These are phyloP conservation scores for Linderniella brevidens DNA, from an alignment of 257 asterid species.

Conservation along the genomic window DNA sequence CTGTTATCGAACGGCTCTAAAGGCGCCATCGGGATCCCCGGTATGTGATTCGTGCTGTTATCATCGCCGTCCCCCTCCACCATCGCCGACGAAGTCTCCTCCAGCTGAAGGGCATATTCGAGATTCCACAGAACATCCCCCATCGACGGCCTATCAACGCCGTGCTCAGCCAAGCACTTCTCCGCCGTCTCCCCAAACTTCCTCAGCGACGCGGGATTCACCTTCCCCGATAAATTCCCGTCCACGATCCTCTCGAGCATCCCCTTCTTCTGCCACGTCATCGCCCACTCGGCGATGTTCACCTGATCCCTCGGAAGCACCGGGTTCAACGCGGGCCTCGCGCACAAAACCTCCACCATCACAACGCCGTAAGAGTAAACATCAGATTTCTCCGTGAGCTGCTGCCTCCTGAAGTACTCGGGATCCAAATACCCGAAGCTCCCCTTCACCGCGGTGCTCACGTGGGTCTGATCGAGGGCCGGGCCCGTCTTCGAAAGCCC, in stretches of 20 bases:
- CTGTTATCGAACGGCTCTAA: constrained; percentile 49
- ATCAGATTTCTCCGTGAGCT: constrained; percentile 68
- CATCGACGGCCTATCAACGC: constrained; percentile 70
- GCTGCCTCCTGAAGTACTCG: constrained; percentile 68
- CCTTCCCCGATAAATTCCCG: constrained; percentile 44
- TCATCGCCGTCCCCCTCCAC: constrained; percentile 42
- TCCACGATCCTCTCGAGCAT: constrained; percentile 63
- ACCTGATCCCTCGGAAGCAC: constrained; percentile 73
- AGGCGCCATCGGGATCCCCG: constrained; percentile 31
- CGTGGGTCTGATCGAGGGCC: constrained; percentile 61
- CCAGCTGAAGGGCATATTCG: constrained; percentile 70
- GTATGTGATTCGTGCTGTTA: constrained; percentile 50
- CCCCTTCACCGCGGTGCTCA: constrained; percentile 75
- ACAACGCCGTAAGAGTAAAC: constrained; percentile 77
- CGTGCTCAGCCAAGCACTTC: constrained; percentile 58
- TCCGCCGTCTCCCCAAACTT: constrained; percentile 73
- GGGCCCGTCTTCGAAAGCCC: constrained; percentile 77
- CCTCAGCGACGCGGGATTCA: constrained; percentile 44
- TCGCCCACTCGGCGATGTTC: constrained; percentile 76
- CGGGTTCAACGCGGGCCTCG: constrained; percentile 66
- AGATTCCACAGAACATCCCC: constrained; percentile 76
- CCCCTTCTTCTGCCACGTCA: constrained; percentile 74
- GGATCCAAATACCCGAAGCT: constrained; percentile 81
- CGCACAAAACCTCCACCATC: constrained; percentile 60
- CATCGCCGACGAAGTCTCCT: constrained; percentile 54